Percentiles rank a stretch among this genome's conserved stretches.
These are phyloP conservation scores for Daldinia sp. DNA, from an alignment of 2,329 filamentous ascomycete species.

Conservation along the genomic window DNA sequence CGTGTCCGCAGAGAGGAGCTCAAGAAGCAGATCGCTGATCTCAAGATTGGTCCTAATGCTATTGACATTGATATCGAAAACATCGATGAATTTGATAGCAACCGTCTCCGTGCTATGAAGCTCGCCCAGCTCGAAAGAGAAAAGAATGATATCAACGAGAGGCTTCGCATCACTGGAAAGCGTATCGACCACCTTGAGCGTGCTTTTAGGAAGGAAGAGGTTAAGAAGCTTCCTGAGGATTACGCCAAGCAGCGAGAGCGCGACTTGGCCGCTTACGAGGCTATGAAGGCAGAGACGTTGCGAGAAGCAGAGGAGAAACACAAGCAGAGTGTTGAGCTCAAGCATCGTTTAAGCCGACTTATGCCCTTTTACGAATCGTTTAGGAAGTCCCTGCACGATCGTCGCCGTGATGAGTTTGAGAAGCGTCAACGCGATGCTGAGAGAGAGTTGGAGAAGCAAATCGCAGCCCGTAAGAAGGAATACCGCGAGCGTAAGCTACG, in stretches of 20 bases:
- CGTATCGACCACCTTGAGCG: slow-evolving; percentile 96
- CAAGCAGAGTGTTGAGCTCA: slow-evolving; percentile 89
- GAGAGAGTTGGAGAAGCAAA: slow-evolving; percentile 91
- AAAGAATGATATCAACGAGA: slow-evolving; percentile 95
- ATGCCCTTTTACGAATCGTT: slow-evolving; percentile 87
- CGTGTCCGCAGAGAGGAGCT: slow-evolving; percentile 92
- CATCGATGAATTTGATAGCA: slow-evolving; percentile 86
- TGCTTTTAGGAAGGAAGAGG: slow-evolving; percentile 94
- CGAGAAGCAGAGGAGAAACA: slow-evolving; percentile 86
- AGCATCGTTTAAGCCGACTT: slow-evolving; percentile 87
- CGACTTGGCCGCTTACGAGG: slow-evolving; percentile 83
- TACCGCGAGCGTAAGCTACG: slow-evolving; percentile 81
- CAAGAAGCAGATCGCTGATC: slow-evolving; percentile 88
- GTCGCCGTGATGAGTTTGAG: slow-evolving; percentile 94
- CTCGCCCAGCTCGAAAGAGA: slow-evolving; percentile 95
- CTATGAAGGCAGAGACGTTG: slow-evolving; percentile 78
- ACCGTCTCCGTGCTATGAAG: slow-evolving; percentile 92
- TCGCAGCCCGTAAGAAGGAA: slow-evolving; percentile 86
- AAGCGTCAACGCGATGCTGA: slow-evolving; percentile 91
- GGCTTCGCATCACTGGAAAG: slow-evolving; percentile 90
- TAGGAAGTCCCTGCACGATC: slow-evolving; percentile 81
- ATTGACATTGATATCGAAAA: slow-evolving; percentile 80
- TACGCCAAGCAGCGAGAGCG: slow-evolving; percentile 82
- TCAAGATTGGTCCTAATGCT: slow-evolving; percentile 85
- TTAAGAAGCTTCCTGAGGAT: slow-evolving; percentile 88